A percentile compares a stretch with the other conserved stretches of the same genome.
phyloP scores from a whole-genome alignment of 345 rosid species.

The Hypericum perforatum region DNA sequence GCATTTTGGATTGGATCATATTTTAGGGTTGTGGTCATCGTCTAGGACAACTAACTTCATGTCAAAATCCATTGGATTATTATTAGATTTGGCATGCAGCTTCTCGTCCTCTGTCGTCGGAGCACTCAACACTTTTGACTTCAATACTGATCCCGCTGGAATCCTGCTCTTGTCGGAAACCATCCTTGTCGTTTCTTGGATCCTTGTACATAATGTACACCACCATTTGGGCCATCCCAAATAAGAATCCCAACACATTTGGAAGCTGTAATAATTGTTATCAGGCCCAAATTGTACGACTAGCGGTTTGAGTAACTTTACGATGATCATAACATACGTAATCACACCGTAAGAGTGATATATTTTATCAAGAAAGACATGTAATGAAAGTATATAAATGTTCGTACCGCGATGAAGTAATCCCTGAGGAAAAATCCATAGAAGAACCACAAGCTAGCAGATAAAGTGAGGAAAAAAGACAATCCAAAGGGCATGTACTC shows the following conservation, averaged over 20 bases:
- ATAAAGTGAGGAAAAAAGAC: not conserved
- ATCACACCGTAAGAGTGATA: too few species aligned
- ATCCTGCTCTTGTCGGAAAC: too few species aligned
- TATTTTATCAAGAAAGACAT: too few species aligned
- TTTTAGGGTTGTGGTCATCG: too few species aligned
- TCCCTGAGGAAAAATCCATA: not conserved
- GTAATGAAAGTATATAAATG: too few species aligned
- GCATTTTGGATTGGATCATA: too few species aligned
- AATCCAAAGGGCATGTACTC: conserved; percentile 3
- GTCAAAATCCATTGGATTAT: too few species aligned
- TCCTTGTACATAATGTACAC: conserved; percentile 1
- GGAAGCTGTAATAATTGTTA: not conserved
- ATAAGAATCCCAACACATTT: conserved; percentile 3
- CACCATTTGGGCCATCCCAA: conserved; percentile 2
- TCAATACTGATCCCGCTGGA: too few species aligned
- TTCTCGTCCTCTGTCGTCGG: too few species aligned
- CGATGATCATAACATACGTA: not conserved
- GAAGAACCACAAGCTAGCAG: conserved; percentile 1
- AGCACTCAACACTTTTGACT: too few species aligned
- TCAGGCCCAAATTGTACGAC: not conserved
- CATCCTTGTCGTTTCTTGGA: not conserved
- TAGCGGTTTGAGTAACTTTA: not conserved
- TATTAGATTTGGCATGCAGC: too few species aligned
- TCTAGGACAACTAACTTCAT: too few species aligned
- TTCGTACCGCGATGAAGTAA: not conserved